Conservation (phyloP, 2,329 filamentous ascomycete genomes). For the Penicillium glabrum region DNA sequence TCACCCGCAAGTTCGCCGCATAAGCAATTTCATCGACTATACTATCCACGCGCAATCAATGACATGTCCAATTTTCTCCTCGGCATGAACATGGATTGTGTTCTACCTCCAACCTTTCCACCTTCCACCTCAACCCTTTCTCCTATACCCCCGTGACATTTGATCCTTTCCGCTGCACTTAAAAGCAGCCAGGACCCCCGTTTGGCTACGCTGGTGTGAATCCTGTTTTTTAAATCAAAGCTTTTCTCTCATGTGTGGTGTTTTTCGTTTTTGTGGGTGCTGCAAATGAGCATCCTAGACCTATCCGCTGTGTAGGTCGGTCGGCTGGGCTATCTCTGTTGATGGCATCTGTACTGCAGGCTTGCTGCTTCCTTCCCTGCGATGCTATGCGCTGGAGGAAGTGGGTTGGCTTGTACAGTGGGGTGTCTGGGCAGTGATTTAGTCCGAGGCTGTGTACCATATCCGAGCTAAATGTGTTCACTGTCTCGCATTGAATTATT, state of each 20-base stretch:
- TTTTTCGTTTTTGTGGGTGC: conserved; percentile 20
- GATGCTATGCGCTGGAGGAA: conserved; percentile 8
- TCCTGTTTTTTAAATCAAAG: conserved; percentile 10
- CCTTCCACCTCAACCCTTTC: conserved; percentile 12
- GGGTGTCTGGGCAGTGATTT: neutral
- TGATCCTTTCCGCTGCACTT: conserved; percentile 13
- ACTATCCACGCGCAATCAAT: neutral
- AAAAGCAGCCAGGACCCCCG: conserved; percentile 11
- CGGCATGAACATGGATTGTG: conserved; percentile 3
- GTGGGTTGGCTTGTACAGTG: neutral
- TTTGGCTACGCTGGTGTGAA: conserved; percentile 16
- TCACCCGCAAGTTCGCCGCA: conserved; percentile 80
- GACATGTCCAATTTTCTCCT: neutral
- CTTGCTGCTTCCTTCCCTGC: neutral
- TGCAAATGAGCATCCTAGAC: conserved; percentile 19
- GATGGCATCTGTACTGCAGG: neutral
- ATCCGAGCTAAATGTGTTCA: conserved; percentile 3
- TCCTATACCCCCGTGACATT: conserved; percentile 29
- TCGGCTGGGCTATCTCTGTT: conserved; percentile 6
- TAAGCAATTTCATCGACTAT: conserved; percentile 31
- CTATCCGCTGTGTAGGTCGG: conserved; percentile 37
- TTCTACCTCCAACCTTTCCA: neutral
- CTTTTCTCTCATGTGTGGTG: conserved; percentile 24
- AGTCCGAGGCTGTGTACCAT: conserved; percentile 3
- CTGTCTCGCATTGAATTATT: conserved; percentile 8